Conservation (phyloP, 495 filamentous ascomycete species). For the Acidomyces sp. region DNA sequence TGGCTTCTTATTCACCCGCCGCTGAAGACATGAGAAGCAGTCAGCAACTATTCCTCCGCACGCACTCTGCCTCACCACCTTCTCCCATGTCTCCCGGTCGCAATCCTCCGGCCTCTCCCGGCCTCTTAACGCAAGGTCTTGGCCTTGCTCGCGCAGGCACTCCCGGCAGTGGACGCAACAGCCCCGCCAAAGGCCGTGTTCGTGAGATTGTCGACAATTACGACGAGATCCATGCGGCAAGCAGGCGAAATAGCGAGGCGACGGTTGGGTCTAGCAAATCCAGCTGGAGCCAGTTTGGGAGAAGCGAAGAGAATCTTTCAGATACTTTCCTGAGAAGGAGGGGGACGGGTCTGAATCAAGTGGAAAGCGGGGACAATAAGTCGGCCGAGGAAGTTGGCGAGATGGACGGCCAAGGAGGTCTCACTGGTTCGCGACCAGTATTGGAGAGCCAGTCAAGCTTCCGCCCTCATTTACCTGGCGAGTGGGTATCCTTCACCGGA, state of each 20-base stretch:
- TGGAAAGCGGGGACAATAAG: too few relatives aligned
- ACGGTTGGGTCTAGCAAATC: constrained; percentile 22
- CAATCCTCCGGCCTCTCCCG: constrained; percentile 4
- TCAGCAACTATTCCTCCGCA: constrained; percentile 11
- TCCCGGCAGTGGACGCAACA: constrained; percentile 10
- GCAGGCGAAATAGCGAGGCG: constrained; percentile 26
- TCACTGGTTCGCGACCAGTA: neutral
- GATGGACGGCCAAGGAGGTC: too few relatives aligned
- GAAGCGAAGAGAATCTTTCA: constrained; percentile 23
- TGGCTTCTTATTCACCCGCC: neutral
- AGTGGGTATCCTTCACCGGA: constrained; percentile 48
- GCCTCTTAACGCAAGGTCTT: neutral
- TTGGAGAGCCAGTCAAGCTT: constrained; percentile 27
- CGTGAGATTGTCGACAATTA: constrained; percentile 38
- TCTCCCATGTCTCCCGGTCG: neutral
- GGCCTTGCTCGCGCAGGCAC: constrained; percentile 2
- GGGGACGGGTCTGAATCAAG: constrained; percentile 7
- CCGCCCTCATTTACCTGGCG: constrained; percentile 49
- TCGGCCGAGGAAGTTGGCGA: neutral
- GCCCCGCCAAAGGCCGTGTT: constrained; percentile 34
- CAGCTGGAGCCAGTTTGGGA: constrained; percentile 24
- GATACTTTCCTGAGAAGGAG: constrained; percentile 2
- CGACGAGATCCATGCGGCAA: constrained; percentile 24
- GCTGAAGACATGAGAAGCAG: constrained; percentile 3
- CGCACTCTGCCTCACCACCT: constrained; percentile 1